Conservation (phyloP, 306 rosid genomes). For the Rosa multiflora region DNA sequence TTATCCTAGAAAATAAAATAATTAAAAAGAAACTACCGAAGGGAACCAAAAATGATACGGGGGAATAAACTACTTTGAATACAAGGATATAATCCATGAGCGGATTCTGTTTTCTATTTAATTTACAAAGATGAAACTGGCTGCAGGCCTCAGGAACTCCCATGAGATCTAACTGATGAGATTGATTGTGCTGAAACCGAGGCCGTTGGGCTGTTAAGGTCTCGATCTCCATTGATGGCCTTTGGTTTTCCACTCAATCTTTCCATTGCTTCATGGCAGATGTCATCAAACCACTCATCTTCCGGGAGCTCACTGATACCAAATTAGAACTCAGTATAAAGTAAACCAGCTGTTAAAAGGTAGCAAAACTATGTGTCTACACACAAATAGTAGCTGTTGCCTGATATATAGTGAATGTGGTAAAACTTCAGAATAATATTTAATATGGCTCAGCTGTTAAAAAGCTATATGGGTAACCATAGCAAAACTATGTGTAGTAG, state of each 20-base stretch:
- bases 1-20: constrained; percentile 8
- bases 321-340: constrained; percentile 16
- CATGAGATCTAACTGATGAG: constrained; percentile 90
- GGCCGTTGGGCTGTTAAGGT: constrained; percentile 90
- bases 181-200: constrained; percentile 95
- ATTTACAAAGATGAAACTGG: constrained; percentile 40
- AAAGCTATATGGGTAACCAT: neutral
- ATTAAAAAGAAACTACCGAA: constrained; percentile 9
- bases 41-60: constrained; percentile 21
- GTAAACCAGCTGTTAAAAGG: neutral
- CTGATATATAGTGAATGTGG: neutral
- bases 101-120: constrained; percentile 20
- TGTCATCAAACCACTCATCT: constrained; percentile 90
- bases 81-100: constrained; percentile 30
- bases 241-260: constrained; percentile 90
- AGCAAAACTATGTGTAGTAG: neutral
- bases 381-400: neutral
- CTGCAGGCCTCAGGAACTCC: constrained; percentile 58
- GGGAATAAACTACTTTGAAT: constrained; percentile 12
- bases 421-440: neutral
- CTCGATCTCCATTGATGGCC: constrained; percentile 77
- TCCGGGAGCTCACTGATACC: constrained; percentile 72
- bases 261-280: constrained; percentile 83
- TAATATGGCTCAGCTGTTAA: neutral
- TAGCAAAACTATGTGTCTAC: neutral